These are phyloP conservation scores for Esteya vermicola DNA, from an alignment of 2,329 filamentous ascomycete genomes.

Conservation along the genomic window DNA sequence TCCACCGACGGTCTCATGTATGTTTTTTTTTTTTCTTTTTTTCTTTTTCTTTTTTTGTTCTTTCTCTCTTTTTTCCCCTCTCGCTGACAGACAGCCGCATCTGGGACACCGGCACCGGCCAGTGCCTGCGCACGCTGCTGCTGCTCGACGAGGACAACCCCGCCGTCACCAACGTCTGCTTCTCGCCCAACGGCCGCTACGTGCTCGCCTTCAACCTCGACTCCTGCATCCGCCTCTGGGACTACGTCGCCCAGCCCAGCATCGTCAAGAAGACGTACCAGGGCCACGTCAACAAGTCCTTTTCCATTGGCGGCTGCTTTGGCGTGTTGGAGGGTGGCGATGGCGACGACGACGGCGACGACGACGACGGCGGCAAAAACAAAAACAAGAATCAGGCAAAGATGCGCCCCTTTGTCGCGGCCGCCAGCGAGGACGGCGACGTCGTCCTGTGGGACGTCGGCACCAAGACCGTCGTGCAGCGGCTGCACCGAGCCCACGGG, in stretches of 20 bases:
- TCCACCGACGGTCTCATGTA: conserved; percentile 80
- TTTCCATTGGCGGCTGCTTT: conserved; percentile 75
- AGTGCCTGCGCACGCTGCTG: conserved; percentile 86
- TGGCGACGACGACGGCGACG: conserved; percentile 7
- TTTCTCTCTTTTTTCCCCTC: conserved; percentile 4
- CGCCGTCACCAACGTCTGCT: conserved; percentile 75
- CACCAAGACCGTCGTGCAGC: conserved; percentile 70
- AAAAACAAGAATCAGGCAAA: not conserved
- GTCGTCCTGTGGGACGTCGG: conserved; percentile 84
- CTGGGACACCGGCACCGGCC: conserved; percentile 91
- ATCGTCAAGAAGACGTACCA: conserved; percentile 95
- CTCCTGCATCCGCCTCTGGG: conserved; percentile 81
- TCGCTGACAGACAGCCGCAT: conserved; percentile 43
- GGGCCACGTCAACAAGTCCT: conserved; percentile 73
- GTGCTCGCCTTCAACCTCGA: conserved; percentile 88
- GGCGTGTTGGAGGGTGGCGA: conserved; percentile 32
- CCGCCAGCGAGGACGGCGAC: conserved; percentile 76
- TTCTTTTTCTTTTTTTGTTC: not conserved
- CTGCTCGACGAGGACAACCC: conserved; percentile 96
- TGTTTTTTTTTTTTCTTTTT: conserved; percentile 17
- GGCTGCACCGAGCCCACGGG: conserved; percentile 35
- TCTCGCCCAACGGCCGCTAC: conserved; percentile 87
- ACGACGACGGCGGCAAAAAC: conserved; percentile 8
- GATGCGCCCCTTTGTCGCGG: conserved; percentile 47
- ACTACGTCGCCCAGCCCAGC: conserved; percentile 64